These are phyloP conservation scores for Penicillium coprophilum DNA, from an alignment of 495 filamentous ascomycete genomes.

Conservation along the genomic window DNA sequence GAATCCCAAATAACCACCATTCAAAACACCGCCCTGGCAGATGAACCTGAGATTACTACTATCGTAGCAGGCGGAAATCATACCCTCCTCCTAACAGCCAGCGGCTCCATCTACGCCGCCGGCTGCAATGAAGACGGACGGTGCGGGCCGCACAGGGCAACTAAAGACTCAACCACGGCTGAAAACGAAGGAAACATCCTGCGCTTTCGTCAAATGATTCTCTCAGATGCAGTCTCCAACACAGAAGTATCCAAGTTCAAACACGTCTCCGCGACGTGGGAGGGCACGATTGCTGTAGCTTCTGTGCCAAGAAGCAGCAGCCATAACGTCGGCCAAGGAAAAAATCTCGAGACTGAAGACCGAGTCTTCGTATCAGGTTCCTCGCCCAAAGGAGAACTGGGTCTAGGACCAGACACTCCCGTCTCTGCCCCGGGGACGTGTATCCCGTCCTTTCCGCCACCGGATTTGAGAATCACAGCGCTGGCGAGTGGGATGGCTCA, in stretches of 20 bases:
- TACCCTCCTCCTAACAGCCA: constrained; percentile 64
- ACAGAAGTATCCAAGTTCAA: constrained; percentile 27
- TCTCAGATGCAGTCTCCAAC: constrained; percentile 17
- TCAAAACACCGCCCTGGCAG: neutral
- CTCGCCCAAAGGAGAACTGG: constrained; percentile 70
- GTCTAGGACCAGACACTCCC: constrained; percentile 47
- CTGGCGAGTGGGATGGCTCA: constrained; percentile 77
- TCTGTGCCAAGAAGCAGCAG: constrained; percentile 16
- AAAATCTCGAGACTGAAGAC: constrained; percentile 13
- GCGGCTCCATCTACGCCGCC: constrained; percentile 59
- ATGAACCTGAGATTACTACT: constrained; percentile 25
- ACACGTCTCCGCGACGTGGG: constrained; percentile 70
- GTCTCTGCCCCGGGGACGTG: constrained; percentile 13
- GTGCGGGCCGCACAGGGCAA: constrained; percentile 25
- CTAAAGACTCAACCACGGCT: neutral
- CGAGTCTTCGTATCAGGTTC: constrained; percentile 62
- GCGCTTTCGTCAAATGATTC: constrained; percentile 30
- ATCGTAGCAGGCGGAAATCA: constrained; percentile 85
- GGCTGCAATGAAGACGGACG: constrained; percentile 59
- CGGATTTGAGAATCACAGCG: constrained; percentile 48
- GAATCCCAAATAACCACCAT: neutral
- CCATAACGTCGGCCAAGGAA: neutral
- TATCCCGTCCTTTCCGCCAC: constrained; percentile 62
- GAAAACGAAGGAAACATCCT: constrained; percentile 11
- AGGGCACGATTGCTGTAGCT: constrained; percentile 59